Percentiles rank a stretch among this genome's conserved stretches.
phyloP scores from a whole-genome alignment of 345 rosid genomes.

The Cardiospermum halicacabum region DNA sequence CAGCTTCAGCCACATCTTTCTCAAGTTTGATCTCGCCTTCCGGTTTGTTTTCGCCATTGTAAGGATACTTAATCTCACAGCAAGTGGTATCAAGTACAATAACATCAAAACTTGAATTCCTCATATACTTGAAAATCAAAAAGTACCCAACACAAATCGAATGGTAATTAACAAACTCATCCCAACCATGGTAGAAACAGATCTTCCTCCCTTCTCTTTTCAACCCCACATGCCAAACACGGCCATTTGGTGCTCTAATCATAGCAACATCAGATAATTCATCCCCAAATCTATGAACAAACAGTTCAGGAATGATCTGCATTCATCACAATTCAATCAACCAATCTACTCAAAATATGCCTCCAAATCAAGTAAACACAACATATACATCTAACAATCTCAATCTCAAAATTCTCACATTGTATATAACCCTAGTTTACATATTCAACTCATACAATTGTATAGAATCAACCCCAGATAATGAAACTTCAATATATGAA shows the following conservation, averaged over 20 bases:
- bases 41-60: neutral
- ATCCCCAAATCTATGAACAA: slow-evolving; percentile 23
- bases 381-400: neutral
- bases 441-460: too few species aligned
- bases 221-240: slow-evolving; percentile 33
- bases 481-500: too few species aligned
- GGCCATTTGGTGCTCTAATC: slow-evolving; percentile 28
- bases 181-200: slow-evolving; percentile 41
- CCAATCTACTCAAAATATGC: neutral
- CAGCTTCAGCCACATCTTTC: too few species aligned
- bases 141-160: slow-evolving; percentile 27
- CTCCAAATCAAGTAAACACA: neutral
- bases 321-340: neutral
- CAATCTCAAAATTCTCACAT: too few species aligned
- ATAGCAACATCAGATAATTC: slow-evolving; percentile 33
- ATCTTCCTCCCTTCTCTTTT: slow-evolving; percentile 17
- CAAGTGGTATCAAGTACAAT: slow-evolving; percentile 25
- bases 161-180: slow-evolving; percentile 29
- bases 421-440: too few species aligned
- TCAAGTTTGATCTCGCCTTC: slow-evolving; percentile 13
- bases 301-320: slow-evolving; percentile 36
- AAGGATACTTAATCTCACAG: slow-evolving; percentile 32
- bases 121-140: slow-evolving; percentile 33
- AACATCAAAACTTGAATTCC: slow-evolving; percentile 30
- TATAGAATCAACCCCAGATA: too few species aligned